phyloP scores from a whole-genome alignment of 768 basidiomycete genomes.

The Kwoniella europaea region DNA sequence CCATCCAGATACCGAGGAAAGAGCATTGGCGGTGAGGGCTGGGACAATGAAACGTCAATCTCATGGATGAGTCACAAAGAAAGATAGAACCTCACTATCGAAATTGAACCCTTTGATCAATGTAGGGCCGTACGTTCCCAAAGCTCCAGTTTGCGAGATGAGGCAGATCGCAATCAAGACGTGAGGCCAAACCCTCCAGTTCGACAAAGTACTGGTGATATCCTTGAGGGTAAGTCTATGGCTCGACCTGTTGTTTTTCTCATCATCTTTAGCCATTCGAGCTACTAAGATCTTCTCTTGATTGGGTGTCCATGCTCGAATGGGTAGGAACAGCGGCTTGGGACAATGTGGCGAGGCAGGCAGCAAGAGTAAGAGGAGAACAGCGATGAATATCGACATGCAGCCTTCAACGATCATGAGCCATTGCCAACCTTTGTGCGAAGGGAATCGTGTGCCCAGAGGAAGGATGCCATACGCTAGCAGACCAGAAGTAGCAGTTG shows the following conservation, averaged over 20 bases:
- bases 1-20: conserved; percentile 50
- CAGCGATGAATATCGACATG: conserved; percentile 42
- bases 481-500: conserved; percentile 41
- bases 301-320: conserved; percentile 29
- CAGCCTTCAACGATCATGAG: conserved; percentile 45
- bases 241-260: conserved; percentile 17
- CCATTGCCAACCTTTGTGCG: conserved; percentile 39
- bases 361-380: conserved; percentile 44
- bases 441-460: conserved; percentile 29
- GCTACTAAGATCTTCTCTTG: conserved; percentile 42
- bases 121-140: conserved; percentile 36
- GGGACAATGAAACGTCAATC: neutral
- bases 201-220: conserved; percentile 27
- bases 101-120: conserved; percentile 43
- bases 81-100: conserved; percentile 30
- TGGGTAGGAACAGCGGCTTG: conserved; percentile 39
- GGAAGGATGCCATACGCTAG: conserved; percentile 49
- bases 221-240: conserved; percentile 28
- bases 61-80: neutral
- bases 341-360: conserved; percentile 42
- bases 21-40: conserved; percentile 49
- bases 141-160: conserved; percentile 29
- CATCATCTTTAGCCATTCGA: conserved; percentile 48
- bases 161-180: conserved; percentile 28
- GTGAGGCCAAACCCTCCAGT: conserved; percentile 42